Conservation (phyloP, 176 grass and related monocot species). For the Olyra latifolia region DNA sequence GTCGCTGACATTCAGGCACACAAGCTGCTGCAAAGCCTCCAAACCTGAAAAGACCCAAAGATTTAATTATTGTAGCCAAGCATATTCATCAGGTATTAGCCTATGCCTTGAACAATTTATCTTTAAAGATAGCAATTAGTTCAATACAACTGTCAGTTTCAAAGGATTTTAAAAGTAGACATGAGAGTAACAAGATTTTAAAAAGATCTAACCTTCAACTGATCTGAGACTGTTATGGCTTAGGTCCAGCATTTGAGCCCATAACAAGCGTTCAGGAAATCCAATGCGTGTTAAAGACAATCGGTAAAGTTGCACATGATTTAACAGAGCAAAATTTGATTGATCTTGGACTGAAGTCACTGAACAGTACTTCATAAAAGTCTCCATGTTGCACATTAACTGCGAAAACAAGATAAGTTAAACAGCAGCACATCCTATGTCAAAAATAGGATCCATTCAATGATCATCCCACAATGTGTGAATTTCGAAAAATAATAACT, state of each 20-base stretch:
- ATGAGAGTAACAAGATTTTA: constrained; percentile 15
- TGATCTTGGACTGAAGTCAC: constrained; percentile 50
- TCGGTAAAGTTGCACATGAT: constrained; percentile 48
- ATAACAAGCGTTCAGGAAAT: constrained; percentile 66
- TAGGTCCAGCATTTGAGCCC: constrained; percentile 91
- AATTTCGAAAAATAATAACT: constrained; percentile 11
- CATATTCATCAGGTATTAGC: too few relatives aligned
- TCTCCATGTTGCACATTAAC: constrained; percentile 64
- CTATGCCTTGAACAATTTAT: too few relatives aligned
- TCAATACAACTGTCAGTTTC: too few relatives aligned
- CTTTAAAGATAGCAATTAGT: too few relatives aligned
- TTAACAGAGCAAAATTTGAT: constrained; percentile 39
- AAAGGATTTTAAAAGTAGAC: too few relatives aligned
- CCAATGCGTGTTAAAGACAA: constrained; percentile 71
- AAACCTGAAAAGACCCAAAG: too few relatives aligned
- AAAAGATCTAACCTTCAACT: constrained; percentile 59
- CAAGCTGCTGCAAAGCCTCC: too few relatives aligned
- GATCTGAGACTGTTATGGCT: constrained; percentile 80
- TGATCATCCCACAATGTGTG: not conserved
- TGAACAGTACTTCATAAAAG: constrained; percentile 62
- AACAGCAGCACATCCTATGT: constrained; percentile 3
- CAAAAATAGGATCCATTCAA: not conserved
- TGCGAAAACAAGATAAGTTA: constrained; percentile 46
- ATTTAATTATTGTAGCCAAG: too few relatives aligned
- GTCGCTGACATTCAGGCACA: too few relatives aligned